Evolutionary conservation across 2,329 filamentous ascomycete species (phyloP).

Genomic region (Fusarium dlaminii): DNA sequence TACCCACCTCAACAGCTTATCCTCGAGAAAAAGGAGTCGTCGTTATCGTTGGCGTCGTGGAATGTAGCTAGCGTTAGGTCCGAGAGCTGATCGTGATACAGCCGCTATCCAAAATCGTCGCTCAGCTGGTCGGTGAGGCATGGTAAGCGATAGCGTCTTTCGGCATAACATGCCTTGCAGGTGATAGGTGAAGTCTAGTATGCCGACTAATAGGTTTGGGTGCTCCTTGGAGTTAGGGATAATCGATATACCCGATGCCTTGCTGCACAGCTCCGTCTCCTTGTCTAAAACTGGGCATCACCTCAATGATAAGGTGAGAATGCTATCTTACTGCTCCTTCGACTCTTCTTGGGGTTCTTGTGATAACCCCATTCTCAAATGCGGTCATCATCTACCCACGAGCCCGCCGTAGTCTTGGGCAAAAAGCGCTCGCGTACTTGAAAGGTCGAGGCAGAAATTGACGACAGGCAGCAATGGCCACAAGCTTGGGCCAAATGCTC

Average conservation of each 20-base stretch:
- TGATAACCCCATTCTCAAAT: not conserved
- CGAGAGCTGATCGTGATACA: not conserved
- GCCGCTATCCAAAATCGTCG: not conserved
- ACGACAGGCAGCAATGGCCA: not conserved
- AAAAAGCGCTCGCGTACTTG: not conserved
- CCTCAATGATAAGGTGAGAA: fast-evolving
- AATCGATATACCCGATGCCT: fast-evolving
- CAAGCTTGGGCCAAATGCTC: not conserved
- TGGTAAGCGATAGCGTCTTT: not conserved
- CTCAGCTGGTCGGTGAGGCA: not conserved
- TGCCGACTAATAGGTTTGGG: fast-evolving
- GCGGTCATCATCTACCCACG: not conserved
- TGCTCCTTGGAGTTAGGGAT: fast-evolving
- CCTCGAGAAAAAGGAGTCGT: not conserved
- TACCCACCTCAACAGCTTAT: not conserved
- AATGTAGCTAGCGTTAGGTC: not conserved
- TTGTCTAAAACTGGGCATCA: fast-evolving
- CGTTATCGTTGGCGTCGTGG: not conserved
- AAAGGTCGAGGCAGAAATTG: not conserved
- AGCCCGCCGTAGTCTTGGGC: not conserved
- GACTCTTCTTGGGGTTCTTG: not conserved
- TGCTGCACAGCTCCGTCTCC: not conserved
- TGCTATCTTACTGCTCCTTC: not conserved
- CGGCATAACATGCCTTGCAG: fast-evolving
- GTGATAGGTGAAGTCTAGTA: not conserved